A percentile compares a stretch with the other conserved stretches of the same genome.
phyloP scores from a whole-genome alignment of 140 eudicot species.

The Erigeron philadelphicus region DNA sequence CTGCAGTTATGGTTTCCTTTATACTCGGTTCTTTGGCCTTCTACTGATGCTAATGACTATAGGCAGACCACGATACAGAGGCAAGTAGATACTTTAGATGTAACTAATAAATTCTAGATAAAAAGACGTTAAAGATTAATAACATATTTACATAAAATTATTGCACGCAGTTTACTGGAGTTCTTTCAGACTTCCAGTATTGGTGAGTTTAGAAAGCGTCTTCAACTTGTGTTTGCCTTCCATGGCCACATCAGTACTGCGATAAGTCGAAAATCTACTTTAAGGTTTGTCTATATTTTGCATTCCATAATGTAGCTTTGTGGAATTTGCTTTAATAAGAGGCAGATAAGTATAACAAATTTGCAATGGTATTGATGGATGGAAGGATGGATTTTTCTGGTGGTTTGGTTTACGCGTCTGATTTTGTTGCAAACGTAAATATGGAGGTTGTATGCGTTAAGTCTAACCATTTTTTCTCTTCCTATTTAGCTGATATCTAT shows the following conservation, averaged over 20 bases:
- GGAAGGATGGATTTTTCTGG: not conserved
- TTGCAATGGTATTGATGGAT: not conserved
- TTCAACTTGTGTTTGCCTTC: conserved; percentile 75
- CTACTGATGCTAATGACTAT: conserved; percentile 43
- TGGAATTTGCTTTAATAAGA: not conserved
- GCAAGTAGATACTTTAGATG: conserved; percentile 37
- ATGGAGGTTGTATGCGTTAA: not conserved
- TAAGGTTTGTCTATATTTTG: conserved; percentile 36
- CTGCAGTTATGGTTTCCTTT: conserved; percentile 93
- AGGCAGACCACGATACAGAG: conserved; percentile 55
- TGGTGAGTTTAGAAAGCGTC: conserved; percentile 83
- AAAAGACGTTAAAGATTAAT: not conserved
- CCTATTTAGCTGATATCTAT: no score
- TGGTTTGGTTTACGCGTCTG: not conserved
- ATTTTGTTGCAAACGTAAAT: not conserved
- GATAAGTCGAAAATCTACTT: conserved; percentile 35
- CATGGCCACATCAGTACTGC: conserved; percentile 67
- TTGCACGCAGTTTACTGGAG: conserved; percentile 64
- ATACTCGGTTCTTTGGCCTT: conserved; percentile 57
- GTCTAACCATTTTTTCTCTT: no score
- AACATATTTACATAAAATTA: conserved; percentile 10
- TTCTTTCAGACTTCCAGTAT: conserved; percentile 72
- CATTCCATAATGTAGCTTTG: conserved; percentile 1
- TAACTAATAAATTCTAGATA: not conserved
- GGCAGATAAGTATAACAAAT: not conserved